A percentile compares a stretch with the other conserved stretches of the same genome.
Evolutionary conservation across 2,329 filamentous ascomycete genomes (phyloP).

Genomic region (Aspergillus tanneri): DNA sequence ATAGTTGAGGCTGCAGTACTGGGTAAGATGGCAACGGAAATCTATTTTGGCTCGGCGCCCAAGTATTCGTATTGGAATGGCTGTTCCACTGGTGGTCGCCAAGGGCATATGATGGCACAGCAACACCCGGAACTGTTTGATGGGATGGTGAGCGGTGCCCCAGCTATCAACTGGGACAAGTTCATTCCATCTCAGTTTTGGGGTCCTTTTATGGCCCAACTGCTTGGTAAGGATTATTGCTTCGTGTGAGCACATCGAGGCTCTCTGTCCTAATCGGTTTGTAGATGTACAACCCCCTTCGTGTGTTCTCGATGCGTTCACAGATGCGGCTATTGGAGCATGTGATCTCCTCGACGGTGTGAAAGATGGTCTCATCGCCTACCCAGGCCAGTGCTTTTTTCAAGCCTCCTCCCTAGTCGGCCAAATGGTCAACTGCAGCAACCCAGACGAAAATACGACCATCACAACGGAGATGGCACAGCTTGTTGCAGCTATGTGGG

Average conservation of each 20-base stretch:
- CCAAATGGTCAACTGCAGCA: slow-evolving; percentile 19
- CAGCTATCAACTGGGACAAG: slow-evolving; percentile 22
- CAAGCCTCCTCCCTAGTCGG: slow-evolving; percentile 25
- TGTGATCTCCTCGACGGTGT: slow-evolving; percentile 42
- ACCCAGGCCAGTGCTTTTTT: slow-evolving; percentile 19
- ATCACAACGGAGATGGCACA: slow-evolving; percentile 25
- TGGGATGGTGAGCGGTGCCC: slow-evolving; percentile 46
- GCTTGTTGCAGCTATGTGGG: slow-evolving; percentile 25
- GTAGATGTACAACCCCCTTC: slow-evolving; percentile 13
- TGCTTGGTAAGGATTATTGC: neutral
- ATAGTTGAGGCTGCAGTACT: slow-evolving; percentile 21
- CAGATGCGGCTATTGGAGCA: slow-evolving; percentile 31
- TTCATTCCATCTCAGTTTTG: slow-evolving; percentile 23
- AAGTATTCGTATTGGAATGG: slow-evolving; percentile 46
- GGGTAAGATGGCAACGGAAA: slow-evolving; percentile 25
- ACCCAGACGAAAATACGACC: slow-evolving; percentile 25
- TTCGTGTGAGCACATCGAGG: too few relatives aligned
- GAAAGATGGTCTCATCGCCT: slow-evolving; percentile 29
- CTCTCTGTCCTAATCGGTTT: too few relatives aligned
- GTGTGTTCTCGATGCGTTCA: slow-evolving; percentile 40
- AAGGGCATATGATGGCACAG: slow-evolving; percentile 46
- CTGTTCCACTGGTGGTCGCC: slow-evolving; percentile 48
- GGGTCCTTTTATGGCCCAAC: slow-evolving; percentile 25
- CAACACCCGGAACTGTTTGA: slow-evolving; percentile 47
- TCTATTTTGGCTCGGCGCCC: slow-evolving; percentile 32